Percentiles rank a stretch among this genome's conserved stretches.
Conservation (phyloP, 1,139 yeast species). For the Suhomyces panamericanus region DNA sequence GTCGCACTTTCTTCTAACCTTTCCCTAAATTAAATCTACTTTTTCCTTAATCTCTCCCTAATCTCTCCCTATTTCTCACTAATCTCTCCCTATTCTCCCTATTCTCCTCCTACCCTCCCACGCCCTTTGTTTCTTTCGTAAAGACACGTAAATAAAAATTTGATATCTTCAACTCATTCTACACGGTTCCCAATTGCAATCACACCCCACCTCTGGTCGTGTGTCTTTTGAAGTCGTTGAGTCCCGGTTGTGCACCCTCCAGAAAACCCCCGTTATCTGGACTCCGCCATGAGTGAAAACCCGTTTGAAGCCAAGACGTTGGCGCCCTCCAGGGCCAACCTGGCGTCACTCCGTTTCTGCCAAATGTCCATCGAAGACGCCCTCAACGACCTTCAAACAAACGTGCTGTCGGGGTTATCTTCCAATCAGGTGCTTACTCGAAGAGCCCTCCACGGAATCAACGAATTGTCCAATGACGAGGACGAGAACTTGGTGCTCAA, state of each 20-base stretch:
- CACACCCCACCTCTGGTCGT: background rate
- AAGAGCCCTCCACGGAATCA: slow-evolving; percentile 71
- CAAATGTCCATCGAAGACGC: slow-evolving; percentile 63
- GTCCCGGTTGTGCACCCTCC: background rate
- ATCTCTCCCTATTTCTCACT: background rate
- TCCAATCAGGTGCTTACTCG: slow-evolving; percentile 65
- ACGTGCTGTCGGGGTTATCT: slow-evolving; percentile 56
- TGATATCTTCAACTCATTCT: no score
- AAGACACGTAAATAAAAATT: background rate
- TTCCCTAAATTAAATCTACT: background rate
- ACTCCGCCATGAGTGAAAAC: slow-evolving; percentile 31
- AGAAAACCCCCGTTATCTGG: background rate
- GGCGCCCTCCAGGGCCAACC: slow-evolving; percentile 27
- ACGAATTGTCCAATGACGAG: slow-evolving; percentile 72
- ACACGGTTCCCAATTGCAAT: background rate
- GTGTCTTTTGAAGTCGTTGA: no score
- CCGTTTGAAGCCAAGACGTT: slow-evolving; percentile 28
- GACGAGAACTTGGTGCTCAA: slow-evolving; percentile 70
- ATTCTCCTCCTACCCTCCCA: background rate
- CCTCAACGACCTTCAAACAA: slow-evolving; percentile 59
- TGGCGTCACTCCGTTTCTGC: slow-evolving; percentile 57
- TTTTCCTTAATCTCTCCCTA: background rate
- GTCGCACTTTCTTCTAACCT: background rate
- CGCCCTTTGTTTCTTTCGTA: background rate
- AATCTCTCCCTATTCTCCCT: background rate